Evolutionary conservation across 2,329 filamentous ascomycete genomes (phyloP).

Genomic region (Fusarium oligoseptatum): DNA sequence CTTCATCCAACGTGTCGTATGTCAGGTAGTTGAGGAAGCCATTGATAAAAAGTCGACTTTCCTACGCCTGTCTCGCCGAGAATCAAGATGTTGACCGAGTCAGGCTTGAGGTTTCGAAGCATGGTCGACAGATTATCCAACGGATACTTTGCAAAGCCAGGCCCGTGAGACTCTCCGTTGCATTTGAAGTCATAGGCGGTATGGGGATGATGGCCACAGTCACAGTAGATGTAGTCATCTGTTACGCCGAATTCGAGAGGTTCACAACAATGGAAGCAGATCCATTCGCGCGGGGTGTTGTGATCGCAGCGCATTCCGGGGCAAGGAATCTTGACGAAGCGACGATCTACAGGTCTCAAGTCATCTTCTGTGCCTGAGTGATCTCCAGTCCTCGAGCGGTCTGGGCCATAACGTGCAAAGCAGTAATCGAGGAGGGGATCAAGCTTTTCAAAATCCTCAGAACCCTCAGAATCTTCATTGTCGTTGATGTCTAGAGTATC

Average conservation of each 20-base stretch:
- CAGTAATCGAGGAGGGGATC: not conserved
- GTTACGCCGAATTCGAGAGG: not conserved
- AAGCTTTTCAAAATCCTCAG: not conserved
- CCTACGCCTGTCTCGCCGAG: slow-evolving; percentile 63
- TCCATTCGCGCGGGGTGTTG: not conserved
- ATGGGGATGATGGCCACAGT: not conserved
- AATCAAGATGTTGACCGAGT: slow-evolving; percentile 47
- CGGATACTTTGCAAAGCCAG: not conserved
- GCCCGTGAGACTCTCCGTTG: not conserved
- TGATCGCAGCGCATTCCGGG: not conserved
- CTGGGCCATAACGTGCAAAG: not conserved
- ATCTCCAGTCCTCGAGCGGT: fast-evolving
- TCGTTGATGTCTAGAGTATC: not conserved
- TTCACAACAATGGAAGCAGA: not conserved
- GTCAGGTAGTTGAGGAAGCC: slow-evolving; percentile 61
- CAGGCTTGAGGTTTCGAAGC: not conserved
- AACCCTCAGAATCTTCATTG: not conserved
- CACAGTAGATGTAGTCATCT: not conserved
- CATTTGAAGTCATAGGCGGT: not conserved
- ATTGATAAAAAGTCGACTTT: slow-evolving; percentile 64
- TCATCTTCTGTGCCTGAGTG: not conserved
- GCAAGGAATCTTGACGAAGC: not conserved
- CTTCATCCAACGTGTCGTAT: slow-evolving; percentile 50
- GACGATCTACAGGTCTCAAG: not conserved
- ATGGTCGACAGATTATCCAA: not conserved